These are phyloP conservation scores for Astrocystis sublimbata DNA, from an alignment of 495 filamentous ascomycete species.

Conservation along the genomic window DNA sequence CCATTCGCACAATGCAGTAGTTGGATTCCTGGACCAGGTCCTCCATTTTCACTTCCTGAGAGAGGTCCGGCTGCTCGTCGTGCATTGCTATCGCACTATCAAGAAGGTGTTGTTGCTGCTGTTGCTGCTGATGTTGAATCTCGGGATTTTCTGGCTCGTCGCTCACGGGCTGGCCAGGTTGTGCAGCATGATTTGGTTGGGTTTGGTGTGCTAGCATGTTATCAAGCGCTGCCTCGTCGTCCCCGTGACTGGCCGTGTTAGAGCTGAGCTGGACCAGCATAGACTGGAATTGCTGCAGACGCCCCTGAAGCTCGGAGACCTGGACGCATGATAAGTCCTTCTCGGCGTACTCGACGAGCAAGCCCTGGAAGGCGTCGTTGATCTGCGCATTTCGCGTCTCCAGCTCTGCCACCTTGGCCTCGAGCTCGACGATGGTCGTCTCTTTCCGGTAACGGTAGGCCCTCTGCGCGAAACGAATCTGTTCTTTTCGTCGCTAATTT, in stretches of 20 bases:
- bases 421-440: slow-evolving; percentile 72
- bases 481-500: slow-evolving; percentile 73
- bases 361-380: slow-evolving; percentile 64
- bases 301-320: slow-evolving; percentile 53
- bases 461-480: slow-evolving; percentile 82
- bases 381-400: slow-evolving; percentile 70
- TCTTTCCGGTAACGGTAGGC: slow-evolving; percentile 86
- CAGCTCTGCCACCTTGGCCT: slow-evolving; percentile 64
- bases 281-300: slow-evolving; percentile 38
- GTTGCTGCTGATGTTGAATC: no score
- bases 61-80: slow-evolving; percentile 8
- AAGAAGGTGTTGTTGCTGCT: slow-evolving; percentile 15
- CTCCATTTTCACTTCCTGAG: slow-evolving; percentile 13
- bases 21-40: no score
- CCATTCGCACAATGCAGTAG: slow-evolving; percentile 39
- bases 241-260: slow-evolving; percentile 26
- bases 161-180: neutral
- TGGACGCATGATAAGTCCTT: slow-evolving; percentile 51
- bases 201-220: neutral
- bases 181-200: no score
- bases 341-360: slow-evolving; percentile 63
- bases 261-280: slow-evolving; percentile 36
- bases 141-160: neutral
- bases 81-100: slow-evolving; percentile 20
- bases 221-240: slow-evolving; percentile 3